These are phyloP conservation scores for Calonectria naviculata DNA, from an alignment of 2,329 filamentous ascomycete species.

Conservation along the genomic window DNA sequence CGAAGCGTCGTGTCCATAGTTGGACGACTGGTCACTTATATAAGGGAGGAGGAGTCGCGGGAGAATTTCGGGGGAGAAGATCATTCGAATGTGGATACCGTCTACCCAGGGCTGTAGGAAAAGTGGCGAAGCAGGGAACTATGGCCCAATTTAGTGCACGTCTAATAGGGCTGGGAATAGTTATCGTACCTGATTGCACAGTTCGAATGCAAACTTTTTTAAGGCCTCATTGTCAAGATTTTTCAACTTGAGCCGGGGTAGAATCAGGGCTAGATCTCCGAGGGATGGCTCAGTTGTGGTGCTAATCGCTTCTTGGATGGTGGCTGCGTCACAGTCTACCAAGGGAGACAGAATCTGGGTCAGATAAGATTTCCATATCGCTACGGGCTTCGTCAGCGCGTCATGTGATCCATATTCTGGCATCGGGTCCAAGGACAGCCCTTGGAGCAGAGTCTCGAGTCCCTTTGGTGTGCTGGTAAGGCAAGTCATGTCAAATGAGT, in stretches of 20 bases:
- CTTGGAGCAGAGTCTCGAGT: slow-evolving; percentile 17
- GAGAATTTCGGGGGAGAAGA: slow-evolving; percentile 20
- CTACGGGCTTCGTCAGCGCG: slow-evolving; percentile 24
- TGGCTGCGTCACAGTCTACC: slow-evolving; percentile 20
- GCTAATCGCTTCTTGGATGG: slow-evolving; percentile 25
- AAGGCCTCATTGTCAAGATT: slow-evolving; percentile 16
- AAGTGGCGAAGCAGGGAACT: slow-evolving; percentile 21
- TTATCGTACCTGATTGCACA: slow-evolving; percentile 12
- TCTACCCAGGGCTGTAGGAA: slow-evolving; percentile 27
- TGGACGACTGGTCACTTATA: slow-evolving; percentile 14
- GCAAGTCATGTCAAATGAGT: slow-evolving; percentile 1
- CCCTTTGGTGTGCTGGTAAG: slow-evolving; percentile 14
- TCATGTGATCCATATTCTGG: slow-evolving; percentile 12
- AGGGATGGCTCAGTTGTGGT: slow-evolving; percentile 25
- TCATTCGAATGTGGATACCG: slow-evolving; percentile 23
- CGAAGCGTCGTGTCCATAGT: slow-evolving; percentile 18
- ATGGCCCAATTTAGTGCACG: not conserved
- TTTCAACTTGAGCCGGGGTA: slow-evolving; percentile 23
- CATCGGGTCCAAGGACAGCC: slow-evolving; percentile 18
- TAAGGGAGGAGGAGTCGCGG: slow-evolving; percentile 24
- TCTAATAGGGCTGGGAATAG: not conserved
- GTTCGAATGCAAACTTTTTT: slow-evolving; percentile 17
- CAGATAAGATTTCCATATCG: slow-evolving; percentile 25
- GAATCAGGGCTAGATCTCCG: slow-evolving; percentile 25
- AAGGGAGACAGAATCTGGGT: slow-evolving; percentile 11